Base-by-base conservation (phyloP, 805 yeast species). In the Kodamaea hsintzibuensis region DNA sequence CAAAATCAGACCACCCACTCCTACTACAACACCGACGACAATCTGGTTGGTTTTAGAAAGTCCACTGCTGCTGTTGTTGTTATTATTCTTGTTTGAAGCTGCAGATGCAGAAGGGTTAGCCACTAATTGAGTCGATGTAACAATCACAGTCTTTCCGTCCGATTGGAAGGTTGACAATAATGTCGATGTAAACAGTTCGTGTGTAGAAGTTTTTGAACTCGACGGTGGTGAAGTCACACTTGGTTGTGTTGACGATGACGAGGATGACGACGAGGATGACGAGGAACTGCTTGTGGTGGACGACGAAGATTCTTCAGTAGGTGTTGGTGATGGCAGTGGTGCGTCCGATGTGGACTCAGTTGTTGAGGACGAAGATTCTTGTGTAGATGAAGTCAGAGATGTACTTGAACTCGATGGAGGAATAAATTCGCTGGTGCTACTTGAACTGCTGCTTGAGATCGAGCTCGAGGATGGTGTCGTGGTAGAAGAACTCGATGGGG, bases 21-120 rank as follows among this genome's bases (percentile, higher is more conserved):
- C 80, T 8, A 76, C 80, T 38, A 76, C 80, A 8, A 76, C 80
- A 39, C 81, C 80, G 7, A 76, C 81, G 7, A 76, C 79, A 17
- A 76, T 73, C 53, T 68, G 69, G 59, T 76, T 76, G 51, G 79
- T 74, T 38, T 64, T 56, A 30, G 79, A 74, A 55, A 76, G 70
- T 2, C 80, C 79, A 14, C 73, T 58, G n/a, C 66, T 56, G 43
- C 47, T 50, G 16, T 47, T 35, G 49, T 51, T 51, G 49, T 57
- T 58, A 47, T 57, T 59, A 43, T 49, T 51, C 35, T 50, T 54
- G 27, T 53, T 53, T 14, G 53, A 51, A 0, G 64, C 51, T 7
- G 71, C 55, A 2, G 69, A 60, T 3, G 76, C 62, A 1, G 72
- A 64, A 8, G 60, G 52, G 37, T 65, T 57, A 12, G 74, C 58